A percentile compares a stretch with the other conserved stretches of the same genome.
phyloP scores from a whole-genome alignment of 768 basidiomycete species.

The Naganishia antarctica region DNA sequence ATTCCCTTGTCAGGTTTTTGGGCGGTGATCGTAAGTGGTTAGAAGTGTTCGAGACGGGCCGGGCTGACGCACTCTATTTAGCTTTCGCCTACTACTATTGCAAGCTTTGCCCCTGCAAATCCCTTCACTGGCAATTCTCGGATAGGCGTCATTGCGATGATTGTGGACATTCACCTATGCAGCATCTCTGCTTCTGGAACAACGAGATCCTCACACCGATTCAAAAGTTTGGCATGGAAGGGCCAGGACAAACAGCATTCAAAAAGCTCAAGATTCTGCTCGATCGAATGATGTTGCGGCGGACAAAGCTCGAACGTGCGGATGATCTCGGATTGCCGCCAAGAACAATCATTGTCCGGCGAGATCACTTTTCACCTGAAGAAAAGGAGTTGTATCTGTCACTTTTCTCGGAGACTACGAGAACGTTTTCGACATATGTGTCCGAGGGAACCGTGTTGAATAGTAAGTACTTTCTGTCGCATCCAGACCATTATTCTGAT shows the following conservation, averaged over 20 bases:
- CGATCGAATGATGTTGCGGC: conserved; percentile 85
- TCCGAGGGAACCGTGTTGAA: conserved; percentile 85
- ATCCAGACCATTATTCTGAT: neutral
- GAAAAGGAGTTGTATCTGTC: conserved; percentile 93
- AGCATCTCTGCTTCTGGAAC: conserved; percentile 84
- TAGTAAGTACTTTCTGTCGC: conserved; percentile 58
- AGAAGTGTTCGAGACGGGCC: too few species aligned
- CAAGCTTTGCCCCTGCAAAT: conserved; percentile 89
- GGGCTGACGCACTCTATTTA: too few species aligned
- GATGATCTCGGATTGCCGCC: conserved; percentile 95
- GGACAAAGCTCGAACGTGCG: conserved; percentile 75
- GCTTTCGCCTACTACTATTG: conserved; percentile 47
- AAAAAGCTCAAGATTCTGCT: conserved; percentile 84
- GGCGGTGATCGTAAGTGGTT: conserved; percentile 64
- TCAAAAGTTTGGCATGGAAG: conserved; percentile 73
- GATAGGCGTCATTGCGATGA: conserved; percentile 76
- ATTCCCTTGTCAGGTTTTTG: conserved; percentile 80
- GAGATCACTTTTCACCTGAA: conserved; percentile 91
- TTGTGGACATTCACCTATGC: conserved; percentile 52
- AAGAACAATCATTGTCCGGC: conserved; percentile 76
- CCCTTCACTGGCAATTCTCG: conserved; percentile 86
- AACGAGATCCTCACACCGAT: conserved; percentile 94
- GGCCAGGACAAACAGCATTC: conserved; percentile 75
- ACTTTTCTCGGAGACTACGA: conserved; percentile 84
- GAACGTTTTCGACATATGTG: conserved; percentile 84